A percentile compares a stretch with the other conserved stretches of the same genome.
Evolutionary conservation across 1,284 basidiomycete species (phyloP).

Genomic region (Phellinidium pouzarii): DNA sequence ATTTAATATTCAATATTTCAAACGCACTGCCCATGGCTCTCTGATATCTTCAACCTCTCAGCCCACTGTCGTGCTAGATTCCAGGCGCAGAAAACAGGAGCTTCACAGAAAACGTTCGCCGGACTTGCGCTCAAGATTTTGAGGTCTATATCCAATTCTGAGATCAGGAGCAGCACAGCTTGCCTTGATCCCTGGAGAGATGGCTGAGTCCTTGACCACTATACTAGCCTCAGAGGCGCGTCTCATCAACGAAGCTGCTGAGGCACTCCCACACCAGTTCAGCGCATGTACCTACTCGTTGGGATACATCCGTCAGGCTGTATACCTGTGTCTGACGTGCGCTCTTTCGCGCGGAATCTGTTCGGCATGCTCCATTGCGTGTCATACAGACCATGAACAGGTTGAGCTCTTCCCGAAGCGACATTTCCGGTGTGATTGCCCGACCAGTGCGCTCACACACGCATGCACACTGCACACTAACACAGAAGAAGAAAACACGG

Average conservation of each 20-base stretch:
- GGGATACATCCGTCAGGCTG: conserved; percentile 45
- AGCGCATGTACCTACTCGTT: conserved; percentile 24
- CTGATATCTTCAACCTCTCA: too few species aligned
- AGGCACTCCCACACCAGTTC: conserved; percentile 25
- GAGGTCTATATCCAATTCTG: neutral
- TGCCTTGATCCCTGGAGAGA: neutral
- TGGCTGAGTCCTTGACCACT: conserved; percentile 11
- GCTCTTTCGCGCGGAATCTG: conserved; percentile 52
- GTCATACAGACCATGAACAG: conserved; percentile 76
- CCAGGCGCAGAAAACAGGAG: too few species aligned
- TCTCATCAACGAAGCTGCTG: conserved; percentile 23
- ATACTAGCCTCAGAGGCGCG: conserved; percentile 17
- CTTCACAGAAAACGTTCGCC: too few species aligned
- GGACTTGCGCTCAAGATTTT: too few species aligned
- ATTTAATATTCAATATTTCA: too few species aligned
- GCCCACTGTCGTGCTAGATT: too few species aligned
- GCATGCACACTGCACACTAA: conserved; percentile 53
- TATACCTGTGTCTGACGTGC: conserved; percentile 73
- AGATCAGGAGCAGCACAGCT: neutral
- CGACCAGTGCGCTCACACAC: conserved; percentile 52
- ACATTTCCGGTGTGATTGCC: conserved; percentile 74
- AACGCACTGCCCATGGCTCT: too few species aligned
- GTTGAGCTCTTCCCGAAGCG: conserved; percentile 80
- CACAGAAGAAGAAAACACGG: conserved; percentile 45
- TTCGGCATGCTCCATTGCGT: conserved; percentile 75